Percentiles rank a stretch among this genome's conserved stretches.
phyloP scores from a whole-genome alignment of 257 asterid species.

The Plantago elongata region DNA sequence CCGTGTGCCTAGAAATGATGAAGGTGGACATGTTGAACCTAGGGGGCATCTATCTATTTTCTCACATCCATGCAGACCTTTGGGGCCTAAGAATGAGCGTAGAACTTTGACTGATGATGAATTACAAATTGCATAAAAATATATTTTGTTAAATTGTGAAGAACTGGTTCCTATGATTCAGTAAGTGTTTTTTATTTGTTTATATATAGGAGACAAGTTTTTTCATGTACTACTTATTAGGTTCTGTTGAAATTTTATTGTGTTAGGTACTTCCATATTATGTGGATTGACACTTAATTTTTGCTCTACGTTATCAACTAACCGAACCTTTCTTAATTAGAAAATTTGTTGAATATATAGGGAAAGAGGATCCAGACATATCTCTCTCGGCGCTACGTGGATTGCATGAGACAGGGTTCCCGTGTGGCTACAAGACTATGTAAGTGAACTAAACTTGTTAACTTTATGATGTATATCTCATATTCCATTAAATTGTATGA shows the following conservation, averaged over 20 bases:
- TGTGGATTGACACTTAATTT: neutral
- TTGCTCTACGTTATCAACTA: neutral
- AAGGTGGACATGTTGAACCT: neutral
- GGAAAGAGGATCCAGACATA: neutral
- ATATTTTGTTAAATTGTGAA: neutral
- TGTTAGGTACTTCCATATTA: too few relatives aligned
- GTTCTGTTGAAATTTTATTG: too few relatives aligned
- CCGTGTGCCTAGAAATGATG: slow-evolving; percentile 1
- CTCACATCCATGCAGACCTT: neutral
- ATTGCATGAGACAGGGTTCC: neutral
- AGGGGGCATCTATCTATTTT: neutral
- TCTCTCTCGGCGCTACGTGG: neutral
- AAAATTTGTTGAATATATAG: neutral
- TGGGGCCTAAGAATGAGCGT: neutral
- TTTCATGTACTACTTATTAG: too few relatives aligned
- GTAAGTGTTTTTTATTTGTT: neutral
- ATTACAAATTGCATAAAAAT: neutral
- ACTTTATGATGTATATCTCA: neutral
- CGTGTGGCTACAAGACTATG: neutral
- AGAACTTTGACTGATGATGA: neutral
- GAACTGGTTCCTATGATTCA: neutral
- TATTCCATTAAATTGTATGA: neutral
- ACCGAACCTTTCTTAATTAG: neutral
- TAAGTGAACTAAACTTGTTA: neutral
- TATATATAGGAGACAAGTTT: neutral